Evolutionary conservation across 345 rosid genomes (phyloP).

Genomic region (Excoecaria cochinchinensis): DNA sequence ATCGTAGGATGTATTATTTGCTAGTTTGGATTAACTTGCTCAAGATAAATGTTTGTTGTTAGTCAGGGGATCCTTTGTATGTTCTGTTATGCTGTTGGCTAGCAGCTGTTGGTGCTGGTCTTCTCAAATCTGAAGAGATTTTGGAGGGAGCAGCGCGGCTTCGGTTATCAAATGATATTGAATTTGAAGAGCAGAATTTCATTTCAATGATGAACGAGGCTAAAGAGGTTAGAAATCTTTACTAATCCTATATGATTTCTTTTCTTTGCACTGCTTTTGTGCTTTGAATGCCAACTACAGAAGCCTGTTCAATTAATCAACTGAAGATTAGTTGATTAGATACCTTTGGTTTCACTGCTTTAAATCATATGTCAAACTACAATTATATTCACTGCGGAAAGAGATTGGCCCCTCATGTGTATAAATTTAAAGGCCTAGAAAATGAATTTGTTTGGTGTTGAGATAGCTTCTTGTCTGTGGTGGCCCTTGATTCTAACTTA

Average conservation of each 20-base stretch:
- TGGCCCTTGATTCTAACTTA: too few species aligned
- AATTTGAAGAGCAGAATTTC: slow-evolving; percentile 89
- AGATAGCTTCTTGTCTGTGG: not conserved
- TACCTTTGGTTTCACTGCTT: not conserved
- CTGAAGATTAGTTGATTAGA: not conserved
- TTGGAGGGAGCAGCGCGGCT: slow-evolving; percentile 80
- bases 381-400: not conserved
- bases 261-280: not conserved
- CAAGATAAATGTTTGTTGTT: slow-evolving; percentile 22
- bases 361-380: not conserved
- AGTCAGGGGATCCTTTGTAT: slow-evolving; percentile 93
- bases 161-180: slow-evolving; percentile 76
- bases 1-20: not conserved
- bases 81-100: slow-evolving; percentile 92
- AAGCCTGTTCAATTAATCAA: not conserved
- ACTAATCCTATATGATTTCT: not conserved
- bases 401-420: not conserved
- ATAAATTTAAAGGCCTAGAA: not conserved
- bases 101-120: slow-evolving; percentile 95
- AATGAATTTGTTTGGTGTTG: not conserved
- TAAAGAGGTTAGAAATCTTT: slow-evolving; percentile 56
- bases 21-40: not conserved
- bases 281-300: not conserved
- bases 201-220: slow-evolving; percentile 80
- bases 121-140: slow-evolving; percentile 89